Percentiles rank a stretch among this genome's conserved stretches.
Conservation (phyloP, 177 flowering plant species). For the Tripterygium wilfordii region DNA sequence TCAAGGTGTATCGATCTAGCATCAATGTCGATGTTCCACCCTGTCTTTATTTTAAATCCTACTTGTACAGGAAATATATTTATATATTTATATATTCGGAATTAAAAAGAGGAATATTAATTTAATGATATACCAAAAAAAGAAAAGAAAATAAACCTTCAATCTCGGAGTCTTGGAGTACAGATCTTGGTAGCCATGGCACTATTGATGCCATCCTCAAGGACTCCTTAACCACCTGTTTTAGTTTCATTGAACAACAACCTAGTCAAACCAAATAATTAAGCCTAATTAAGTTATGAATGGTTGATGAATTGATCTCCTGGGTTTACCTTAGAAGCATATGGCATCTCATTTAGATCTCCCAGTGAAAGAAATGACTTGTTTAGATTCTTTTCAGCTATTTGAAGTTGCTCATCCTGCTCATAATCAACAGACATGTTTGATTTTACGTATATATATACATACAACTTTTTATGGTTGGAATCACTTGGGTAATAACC, state of each 20-base stretch:
- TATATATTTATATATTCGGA: neutral
- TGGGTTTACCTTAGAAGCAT: conserved; percentile 43
- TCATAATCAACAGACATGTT: conserved; percentile 1
- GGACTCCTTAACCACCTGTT: conserved; percentile 47
- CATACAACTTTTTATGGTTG: too few species aligned
- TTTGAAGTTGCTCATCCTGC: conserved; percentile 32
- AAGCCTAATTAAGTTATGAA: neutral
- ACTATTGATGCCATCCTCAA: conserved; percentile 49
- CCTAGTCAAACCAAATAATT: neutral
- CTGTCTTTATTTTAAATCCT: conserved; percentile 42
- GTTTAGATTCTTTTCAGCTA: conserved; percentile 10
- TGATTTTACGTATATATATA: too few species aligned
- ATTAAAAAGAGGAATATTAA: neutral
- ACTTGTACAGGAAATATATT: neutral
- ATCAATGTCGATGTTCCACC: conserved; percentile 51
- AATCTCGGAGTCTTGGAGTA: conserved; percentile 36
- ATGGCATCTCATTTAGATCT: conserved; percentile 40
- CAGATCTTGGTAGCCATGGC: conserved; percentile 47
- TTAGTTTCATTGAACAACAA: neutral
- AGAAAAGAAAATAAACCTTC: conserved; percentile 21
- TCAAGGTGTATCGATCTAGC: conserved; percentile 46
- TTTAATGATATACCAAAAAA: neutral
- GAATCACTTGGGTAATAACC: too few species aligned
- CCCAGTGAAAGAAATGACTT: conserved; percentile 27
- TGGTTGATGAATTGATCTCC: neutral